A percentile compares a stretch with the other conserved stretches of the same genome.
Evolutionary conservation across 2,329 filamentous ascomycete genomes (phyloP).

Genomic region (Calcarisporium arbuscula): DNA sequence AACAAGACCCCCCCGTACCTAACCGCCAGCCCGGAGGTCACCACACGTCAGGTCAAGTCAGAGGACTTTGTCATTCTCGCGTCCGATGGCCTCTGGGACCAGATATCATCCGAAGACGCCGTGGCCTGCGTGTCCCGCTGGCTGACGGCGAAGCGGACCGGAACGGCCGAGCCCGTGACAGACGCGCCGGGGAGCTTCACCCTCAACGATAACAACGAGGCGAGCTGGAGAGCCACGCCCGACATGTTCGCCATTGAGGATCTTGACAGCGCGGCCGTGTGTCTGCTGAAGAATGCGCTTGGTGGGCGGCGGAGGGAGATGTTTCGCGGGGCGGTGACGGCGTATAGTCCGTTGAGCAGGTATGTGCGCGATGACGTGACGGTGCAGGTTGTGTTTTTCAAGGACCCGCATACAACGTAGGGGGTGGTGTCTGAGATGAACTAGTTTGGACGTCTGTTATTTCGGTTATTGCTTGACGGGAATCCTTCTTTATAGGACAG

Average conservation of each 20-base stretch:
- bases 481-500: no score
- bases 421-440: no score
- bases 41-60: conserved; percentile 2
- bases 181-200: conserved; percentile 10
- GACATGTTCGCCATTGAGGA: conserved; percentile 70
- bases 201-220: conserved; percentile 15
- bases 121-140: conserved; percentile 10
- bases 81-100: conserved; percentile 12
- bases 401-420: no score
- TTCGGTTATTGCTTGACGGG: no score
- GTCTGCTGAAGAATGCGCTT: conserved; percentile 73
- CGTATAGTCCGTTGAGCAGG: conserved; percentile 64
- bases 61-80: conserved; percentile 12
- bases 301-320: conserved; percentile 70
- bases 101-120: conserved; percentile 10
- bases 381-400: conserved; percentile 71
- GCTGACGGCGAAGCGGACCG: conserved; percentile 15
- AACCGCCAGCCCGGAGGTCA: conserved; percentile 8
- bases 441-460: no score
- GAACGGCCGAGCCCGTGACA: conserved; percentile 16
- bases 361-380: conserved; percentile 67
- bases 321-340: conserved; percentile 65
- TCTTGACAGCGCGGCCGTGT: conserved; percentile 68
- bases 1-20: conserved; percentile 9
- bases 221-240: conserved; percentile 18